phyloP scores from a whole-genome alignment of 257 asterid species.

The Nemophila menziesii region DNA sequence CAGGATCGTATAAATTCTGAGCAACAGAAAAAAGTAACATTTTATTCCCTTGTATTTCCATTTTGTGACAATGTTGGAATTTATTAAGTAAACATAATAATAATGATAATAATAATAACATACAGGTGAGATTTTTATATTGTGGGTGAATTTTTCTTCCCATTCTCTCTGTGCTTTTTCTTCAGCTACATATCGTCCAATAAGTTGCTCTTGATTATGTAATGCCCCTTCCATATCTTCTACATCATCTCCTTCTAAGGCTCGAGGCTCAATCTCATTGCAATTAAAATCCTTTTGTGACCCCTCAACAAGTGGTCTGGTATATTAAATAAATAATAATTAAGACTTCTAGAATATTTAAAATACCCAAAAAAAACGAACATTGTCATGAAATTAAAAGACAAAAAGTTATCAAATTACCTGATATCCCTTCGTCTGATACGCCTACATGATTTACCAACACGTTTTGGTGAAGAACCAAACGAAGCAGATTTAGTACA shows the following conservation, averaged over 20 bases:
- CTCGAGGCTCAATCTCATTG: constrained; percentile 25
- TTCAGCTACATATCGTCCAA: constrained; percentile 51
- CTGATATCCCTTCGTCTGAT: constrained; percentile 62
- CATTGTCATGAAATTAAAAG: background rate
- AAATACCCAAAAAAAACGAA: background rate
- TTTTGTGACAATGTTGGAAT: too few species aligned
- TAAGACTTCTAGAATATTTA: background rate
- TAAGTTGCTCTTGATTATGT: constrained; percentile 48
- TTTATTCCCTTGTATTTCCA: background rate
- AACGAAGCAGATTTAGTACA: constrained; percentile 38
- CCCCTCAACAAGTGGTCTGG: constrained; percentile 45
- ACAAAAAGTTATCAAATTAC: constrained; percentile 46
- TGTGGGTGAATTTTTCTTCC: constrained; percentile 79
- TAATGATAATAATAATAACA: constrained; percentile 1
- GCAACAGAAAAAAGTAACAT: constrained; percentile 6
- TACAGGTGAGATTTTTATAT: constrained; percentile 52
- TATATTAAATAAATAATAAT: constrained; percentile 10
- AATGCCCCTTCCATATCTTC: constrained; percentile 50
- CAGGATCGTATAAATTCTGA: constrained; percentile 73
- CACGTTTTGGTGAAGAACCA: constrained; percentile 43
- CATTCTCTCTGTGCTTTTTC: constrained; percentile 80
- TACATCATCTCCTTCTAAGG: constrained; percentile 22
- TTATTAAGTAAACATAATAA: too few species aligned
- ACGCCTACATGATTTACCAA: constrained; percentile 81
- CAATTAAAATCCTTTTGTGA: constrained; percentile 23